Conservation (phyloP, 495 filamentous ascomycete genomes). For the Talaromyces trachyspermus region DNA sequence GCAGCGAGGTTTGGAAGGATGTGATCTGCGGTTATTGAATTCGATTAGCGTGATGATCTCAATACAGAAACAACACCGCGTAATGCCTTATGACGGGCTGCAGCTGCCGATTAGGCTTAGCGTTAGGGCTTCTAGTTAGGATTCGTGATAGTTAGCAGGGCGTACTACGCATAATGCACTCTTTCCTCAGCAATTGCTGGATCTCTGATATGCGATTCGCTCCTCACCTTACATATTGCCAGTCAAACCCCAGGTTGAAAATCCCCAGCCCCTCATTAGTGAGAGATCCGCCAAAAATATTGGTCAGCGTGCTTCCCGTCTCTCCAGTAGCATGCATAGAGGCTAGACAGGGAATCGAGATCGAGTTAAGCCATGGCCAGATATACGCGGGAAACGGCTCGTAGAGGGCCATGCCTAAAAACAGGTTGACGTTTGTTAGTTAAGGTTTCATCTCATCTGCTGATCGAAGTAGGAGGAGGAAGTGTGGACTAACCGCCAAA, state of each 20-base stretch:
- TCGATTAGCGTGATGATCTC: not conserved
- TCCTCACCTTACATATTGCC: slow-evolving; percentile 44
- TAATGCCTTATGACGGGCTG: too few species aligned
- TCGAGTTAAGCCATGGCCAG: slow-evolving; percentile 42
- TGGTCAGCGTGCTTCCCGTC: slow-evolving; percentile 24
- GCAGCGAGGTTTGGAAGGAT: slow-evolving; percentile 26
- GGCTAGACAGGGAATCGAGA: slow-evolving; percentile 51
- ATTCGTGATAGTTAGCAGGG: too few species aligned
- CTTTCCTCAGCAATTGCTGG: too few species aligned
- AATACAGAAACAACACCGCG: not conserved
- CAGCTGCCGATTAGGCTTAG: too few species aligned
- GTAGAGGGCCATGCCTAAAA: slow-evolving; percentile 32
- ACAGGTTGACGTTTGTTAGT: too few species aligned
- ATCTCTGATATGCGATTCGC: too few species aligned
- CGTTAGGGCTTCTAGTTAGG: too few species aligned
- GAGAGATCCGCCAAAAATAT: slow-evolving; percentile 47
- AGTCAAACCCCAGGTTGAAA: slow-evolving; percentile 44
- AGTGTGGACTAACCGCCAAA: too few species aligned
- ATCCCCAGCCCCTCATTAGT: slow-evolving; percentile 46
- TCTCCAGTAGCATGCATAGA: slow-evolving; percentile 20
- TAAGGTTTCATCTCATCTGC: too few species aligned
- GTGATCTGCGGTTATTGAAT: slow-evolving; percentile 19
- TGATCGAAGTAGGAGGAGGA: too few species aligned
- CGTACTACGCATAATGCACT: too few species aligned
- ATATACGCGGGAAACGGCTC: slow-evolving; percentile 53